These are phyloP conservation scores for Syzygium jambos DNA, from an alignment of 345 rosid genomes.

Conservation along the genomic window DNA sequence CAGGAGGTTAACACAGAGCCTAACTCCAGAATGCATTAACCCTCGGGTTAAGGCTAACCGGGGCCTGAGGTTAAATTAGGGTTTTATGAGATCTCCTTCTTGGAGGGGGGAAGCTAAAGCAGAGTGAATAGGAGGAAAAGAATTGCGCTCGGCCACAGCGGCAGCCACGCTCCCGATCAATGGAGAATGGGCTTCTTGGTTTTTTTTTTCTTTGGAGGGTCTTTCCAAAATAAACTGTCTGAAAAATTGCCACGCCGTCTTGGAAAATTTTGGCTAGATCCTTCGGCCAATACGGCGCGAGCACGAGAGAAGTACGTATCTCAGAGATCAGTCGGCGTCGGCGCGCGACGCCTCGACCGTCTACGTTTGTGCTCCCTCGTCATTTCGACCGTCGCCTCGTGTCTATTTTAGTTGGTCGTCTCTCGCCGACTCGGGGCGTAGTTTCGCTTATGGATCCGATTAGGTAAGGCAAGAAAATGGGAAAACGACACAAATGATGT, in stretches of 20 bases:
- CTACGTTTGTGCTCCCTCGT: too few relatives aligned
- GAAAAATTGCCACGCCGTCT: neutral
- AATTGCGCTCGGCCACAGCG: neutral
- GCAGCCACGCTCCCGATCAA: neutral
- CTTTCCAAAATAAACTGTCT: too few relatives aligned
- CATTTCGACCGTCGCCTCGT: too few relatives aligned
- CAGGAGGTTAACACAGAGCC: neutral
- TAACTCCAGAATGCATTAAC: neutral
- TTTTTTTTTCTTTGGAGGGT: rapidly evolving
- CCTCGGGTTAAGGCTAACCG: neutral
- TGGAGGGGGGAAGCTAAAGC: neutral
- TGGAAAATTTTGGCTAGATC: too few relatives aligned
- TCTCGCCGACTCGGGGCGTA: too few relatives aligned
- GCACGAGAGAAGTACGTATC: too few relatives aligned
- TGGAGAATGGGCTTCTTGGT: neutral
- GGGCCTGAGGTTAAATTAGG: neutral
- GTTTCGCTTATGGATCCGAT: neutral
- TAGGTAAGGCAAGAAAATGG: neutral
- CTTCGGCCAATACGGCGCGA: too few relatives aligned
- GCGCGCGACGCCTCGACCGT: too few relatives aligned
- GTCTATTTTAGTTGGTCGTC: too few relatives aligned
- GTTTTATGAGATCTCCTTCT: neutral
- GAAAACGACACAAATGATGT: too few relatives aligned
- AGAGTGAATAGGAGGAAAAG: neutral
- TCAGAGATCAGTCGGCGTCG: too few relatives aligned